Evolutionary conservation across 768 basidiomycete species (phyloP), one percentile per base, ranked within the genome.

Genomic region (Hygrocybe punicea): DNA sequence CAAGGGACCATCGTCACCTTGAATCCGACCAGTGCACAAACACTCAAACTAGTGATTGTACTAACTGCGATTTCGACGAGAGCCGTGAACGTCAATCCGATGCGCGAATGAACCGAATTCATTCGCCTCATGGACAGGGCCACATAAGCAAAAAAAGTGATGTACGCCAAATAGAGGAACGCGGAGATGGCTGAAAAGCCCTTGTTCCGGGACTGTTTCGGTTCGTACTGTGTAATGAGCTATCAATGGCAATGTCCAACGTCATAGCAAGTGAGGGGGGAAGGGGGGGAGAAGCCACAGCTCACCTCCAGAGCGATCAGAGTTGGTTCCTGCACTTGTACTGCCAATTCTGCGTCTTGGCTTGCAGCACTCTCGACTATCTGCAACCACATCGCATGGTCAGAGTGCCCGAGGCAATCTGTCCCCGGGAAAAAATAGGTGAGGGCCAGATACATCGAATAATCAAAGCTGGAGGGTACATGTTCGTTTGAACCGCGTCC

Each of bases 41-140:
- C 91, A 65, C 92, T 94, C 46, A 97, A 79, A 63, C 91, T 93
- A 52, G 95, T 97, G 62, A 99, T 84, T 0, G 96, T 93, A 75
- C 93, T 95, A 57, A 91, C 93, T 6, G 87, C 77, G 42, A 98
- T 86, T 72, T 98, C 93, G 19, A 96, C 88, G 25, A 95, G 76
- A 11, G 93, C 96, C 2, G 96, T 98, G 69, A 98, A 90, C 1
- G 92, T 90, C 33, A 99, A 75, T 71, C 96, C 96, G 53, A 92
- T 79, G 44, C 91, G 84, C 4, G 91, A 94, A 72, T 99, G 96
- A 9, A 97, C 89, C 11, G 86, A 86, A 58, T 85, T 80, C 83
- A 92, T 89, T 44, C 82, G 79, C 55, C 85, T 80, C 72, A 93
- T 81, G 40, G 86, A 86, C 74, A 85, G 84, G 37, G 78, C 82